Evolutionary conservation across 2,329 filamentous ascomycete genomes (phyloP).

Genomic region (Mycosphaerelloides madeirae): DNA sequence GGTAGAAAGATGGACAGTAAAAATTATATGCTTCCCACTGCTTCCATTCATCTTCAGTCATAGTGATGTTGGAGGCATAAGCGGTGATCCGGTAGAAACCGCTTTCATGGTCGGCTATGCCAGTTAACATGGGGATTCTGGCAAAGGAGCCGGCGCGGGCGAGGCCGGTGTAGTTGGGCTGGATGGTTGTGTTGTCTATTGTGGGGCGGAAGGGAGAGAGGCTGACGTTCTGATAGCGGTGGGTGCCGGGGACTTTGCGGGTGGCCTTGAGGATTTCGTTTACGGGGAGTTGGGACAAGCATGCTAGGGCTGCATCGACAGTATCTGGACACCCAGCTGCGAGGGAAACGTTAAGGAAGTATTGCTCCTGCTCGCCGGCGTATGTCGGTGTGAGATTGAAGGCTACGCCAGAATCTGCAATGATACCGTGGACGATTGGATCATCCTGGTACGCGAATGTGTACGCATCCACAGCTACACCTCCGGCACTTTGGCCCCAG

Average conservation of each 20-base stretch:
- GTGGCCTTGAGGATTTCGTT: not conserved
- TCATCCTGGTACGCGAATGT: not conserved
- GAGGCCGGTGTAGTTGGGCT: conserved; percentile 45
- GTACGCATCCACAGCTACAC: conserved; percentile 30
- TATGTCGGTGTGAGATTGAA: not conserved
- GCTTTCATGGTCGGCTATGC: conserved; percentile 50
- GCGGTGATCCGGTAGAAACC: conserved; percentile 40
- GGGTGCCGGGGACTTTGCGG: not conserved
- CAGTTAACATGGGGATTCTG: conserved; percentile 44
- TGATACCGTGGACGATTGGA: not conserved
- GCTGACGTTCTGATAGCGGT: no score
- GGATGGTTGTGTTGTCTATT: conserved; percentile 47
- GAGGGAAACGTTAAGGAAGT: not conserved
- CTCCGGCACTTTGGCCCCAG: conserved; percentile 36
- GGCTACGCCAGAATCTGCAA: not conserved
- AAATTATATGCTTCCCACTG: no score
- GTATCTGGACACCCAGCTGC: not conserved
- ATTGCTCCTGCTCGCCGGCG: not conserved
- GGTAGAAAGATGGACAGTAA: no score
- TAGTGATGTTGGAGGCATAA: not conserved
- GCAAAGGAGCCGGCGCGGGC: conserved; percentile 40
- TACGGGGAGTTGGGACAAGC: not conserved
- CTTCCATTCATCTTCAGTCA: no score
- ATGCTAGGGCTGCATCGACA: not conserved
- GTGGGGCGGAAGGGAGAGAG: conserved; percentile 15